Evolutionary conservation across 805 yeast species (phyloP).

Genomic region (Cyberlindnera amylophila): DNA sequence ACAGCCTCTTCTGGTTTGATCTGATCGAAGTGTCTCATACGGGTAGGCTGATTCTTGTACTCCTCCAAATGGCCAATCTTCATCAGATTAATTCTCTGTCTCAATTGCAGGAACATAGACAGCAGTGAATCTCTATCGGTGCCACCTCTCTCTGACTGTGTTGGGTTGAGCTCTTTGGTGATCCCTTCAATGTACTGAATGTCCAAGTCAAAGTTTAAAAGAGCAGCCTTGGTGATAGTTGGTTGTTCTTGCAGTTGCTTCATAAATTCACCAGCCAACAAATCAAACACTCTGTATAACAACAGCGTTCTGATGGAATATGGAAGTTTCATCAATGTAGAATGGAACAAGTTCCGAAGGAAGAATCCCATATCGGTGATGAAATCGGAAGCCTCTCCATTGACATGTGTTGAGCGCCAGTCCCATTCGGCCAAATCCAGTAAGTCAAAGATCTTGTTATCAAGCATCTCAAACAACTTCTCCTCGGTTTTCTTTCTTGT

Average conservation of each 20-base stretch:
- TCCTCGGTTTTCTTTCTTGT: conserved; percentile 73
- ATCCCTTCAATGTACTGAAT: conserved; percentile 66
- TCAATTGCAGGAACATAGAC: conserved; percentile 71
- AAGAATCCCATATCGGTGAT: conserved; percentile 83
- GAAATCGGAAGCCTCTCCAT: conserved; percentile 64
- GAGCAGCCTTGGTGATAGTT: conserved; percentile 49
- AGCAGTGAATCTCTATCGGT: conserved; percentile 48
- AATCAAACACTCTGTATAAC: conserved; percentile 84
- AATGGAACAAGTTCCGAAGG: conserved; percentile 77
- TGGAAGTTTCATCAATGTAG: conserved; percentile 82
- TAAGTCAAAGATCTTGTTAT: conserved; percentile 71
- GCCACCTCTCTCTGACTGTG: conserved; percentile 12
- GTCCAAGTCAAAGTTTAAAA: conserved; percentile 78
- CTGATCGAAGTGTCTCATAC: conserved; percentile 68
- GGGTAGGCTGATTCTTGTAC: conserved; percentile 49
- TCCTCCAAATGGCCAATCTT: conserved; percentile 60
- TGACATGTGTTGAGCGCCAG: conserved; percentile 57
- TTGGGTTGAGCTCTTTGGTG: conserved; percentile 34
- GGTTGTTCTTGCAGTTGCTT: conserved; percentile 52
- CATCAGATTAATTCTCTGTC: conserved; percentile 75
- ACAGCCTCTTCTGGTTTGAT: conserved; percentile 71
- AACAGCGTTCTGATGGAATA: conserved; percentile 70
- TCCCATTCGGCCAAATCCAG: conserved; percentile 83
- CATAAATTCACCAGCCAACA: conserved; percentile 68
- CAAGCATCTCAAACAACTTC: conserved; percentile 78